Conservation (phyloP, 805 yeast species). For the Isabelozyma pseudorhagii region DNA sequence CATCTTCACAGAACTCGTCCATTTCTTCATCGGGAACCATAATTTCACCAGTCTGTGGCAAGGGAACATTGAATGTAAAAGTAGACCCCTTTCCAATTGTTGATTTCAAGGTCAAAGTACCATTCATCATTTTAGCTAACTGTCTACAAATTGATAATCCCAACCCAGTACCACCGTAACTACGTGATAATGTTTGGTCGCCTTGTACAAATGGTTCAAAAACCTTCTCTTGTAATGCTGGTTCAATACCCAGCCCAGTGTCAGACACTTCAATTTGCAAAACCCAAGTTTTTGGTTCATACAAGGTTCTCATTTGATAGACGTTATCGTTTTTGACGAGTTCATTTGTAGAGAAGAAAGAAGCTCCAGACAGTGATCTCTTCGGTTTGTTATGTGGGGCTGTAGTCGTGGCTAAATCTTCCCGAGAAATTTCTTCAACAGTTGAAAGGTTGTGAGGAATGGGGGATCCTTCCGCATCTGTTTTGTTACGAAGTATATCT, state of each 20-base stretch:
- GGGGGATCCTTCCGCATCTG: background rate
- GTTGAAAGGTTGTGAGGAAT: background rate
- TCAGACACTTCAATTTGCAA: constrained; percentile 75
- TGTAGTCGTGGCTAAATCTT: background rate
- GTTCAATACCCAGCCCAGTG: constrained; percentile 93
- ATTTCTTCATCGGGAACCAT: constrained; percentile 33
- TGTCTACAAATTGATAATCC: constrained; percentile 89
- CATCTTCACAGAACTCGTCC: constrained; percentile 57
- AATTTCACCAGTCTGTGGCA: constrained; percentile 62
- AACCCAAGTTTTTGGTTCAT: constrained; percentile 49
- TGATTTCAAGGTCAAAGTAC: constrained; percentile 73
- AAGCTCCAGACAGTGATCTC: constrained; percentile 3
- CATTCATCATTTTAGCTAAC: constrained; percentile 86
- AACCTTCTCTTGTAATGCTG: constrained; percentile 73
- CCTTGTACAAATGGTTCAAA: constrained; percentile 98
- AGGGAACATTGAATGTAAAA: constrained; percentile 76
- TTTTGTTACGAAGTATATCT: no score
- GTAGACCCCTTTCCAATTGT: constrained; percentile 79
- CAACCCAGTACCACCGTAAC: constrained; percentile 94
- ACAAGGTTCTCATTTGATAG: constrained; percentile 30
- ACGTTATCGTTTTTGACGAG: constrained; percentile 33
- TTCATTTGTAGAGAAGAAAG: constrained; percentile 20
- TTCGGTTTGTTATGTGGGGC: background rate
- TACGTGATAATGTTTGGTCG: constrained; percentile 86
- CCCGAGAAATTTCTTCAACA: background rate